Base-by-base conservation (phyloP, 106 monocot species). In the Acanthochlamys bracteata region DNA sequence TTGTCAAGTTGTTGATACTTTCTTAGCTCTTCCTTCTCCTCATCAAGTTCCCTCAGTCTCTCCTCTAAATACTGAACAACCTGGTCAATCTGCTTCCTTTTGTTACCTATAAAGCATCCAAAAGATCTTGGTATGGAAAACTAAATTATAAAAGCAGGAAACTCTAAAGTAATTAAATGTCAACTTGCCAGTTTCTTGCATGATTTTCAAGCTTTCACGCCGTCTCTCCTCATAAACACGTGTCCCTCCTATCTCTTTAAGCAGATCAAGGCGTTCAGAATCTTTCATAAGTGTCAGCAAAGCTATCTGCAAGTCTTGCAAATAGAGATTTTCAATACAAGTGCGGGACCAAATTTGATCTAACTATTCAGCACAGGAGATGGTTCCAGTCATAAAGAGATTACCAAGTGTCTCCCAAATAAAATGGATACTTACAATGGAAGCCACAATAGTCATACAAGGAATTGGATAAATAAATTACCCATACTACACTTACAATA, bases 1-100 rank as follows among this genome's bases (percentile, higher is more conserved):
- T 96, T 96, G 71, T 96, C 96, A 72, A 96, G 91, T 59, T 91
- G 84, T 69, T 96, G 88, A 65, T 96, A 96, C 54, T 96, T 91
- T 67, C 66, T 80, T 27, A 96, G 75, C 39, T 96, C 91, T 87
- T 91, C 96, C 77, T 96, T 96, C 74, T 96, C 96, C 85, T 87
- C 96, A 82, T 96, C 96, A 17, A 96, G 80, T 67, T 96, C 96
- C 57, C 90, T 80, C 26, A 96, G 76, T 45, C 96, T 88, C 56
- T 87, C 90, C 60, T 96, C 91, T 69, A 96, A 64, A 69, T 83
- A 96, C 22, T 85, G 91, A 76, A 96, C 96, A 79, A 96, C 96
- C 66, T 96, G 96, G 76, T 91, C 91, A 64, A 96, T 96, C 59
- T 96, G 96, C 65, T 91, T 96, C 61, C 91, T 82, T 68, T 96